phyloP scores from a whole-genome alignment of 352 stramenopile genomes.

The Pythium insidiosum region DNA sequence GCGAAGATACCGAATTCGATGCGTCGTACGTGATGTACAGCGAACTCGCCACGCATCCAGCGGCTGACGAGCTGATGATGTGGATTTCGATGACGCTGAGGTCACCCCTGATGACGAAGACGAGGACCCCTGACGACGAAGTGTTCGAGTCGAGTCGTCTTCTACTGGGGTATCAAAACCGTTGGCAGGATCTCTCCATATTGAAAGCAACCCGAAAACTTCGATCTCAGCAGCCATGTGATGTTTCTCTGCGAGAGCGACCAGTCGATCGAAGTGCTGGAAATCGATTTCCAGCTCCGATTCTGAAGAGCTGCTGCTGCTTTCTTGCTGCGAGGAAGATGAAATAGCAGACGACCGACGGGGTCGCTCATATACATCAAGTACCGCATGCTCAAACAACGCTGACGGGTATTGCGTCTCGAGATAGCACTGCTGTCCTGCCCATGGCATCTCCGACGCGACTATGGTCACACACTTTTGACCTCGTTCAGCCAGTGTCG shows the following conservation, averaged over 20 bases:
- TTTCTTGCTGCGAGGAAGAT: too few species aligned
- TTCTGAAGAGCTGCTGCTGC: conserved; percentile 4
- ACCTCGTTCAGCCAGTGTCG: conserved; percentile 42
- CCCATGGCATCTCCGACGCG: conserved; percentile 70
- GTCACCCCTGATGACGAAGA: too few species aligned
- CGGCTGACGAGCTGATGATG: too few species aligned
- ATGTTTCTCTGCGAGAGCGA: conserved; percentile 35
- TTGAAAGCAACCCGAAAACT: conserved; percentile 61
- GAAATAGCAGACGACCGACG: too few species aligned
- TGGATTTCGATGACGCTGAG: too few species aligned
- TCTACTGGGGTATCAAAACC: conserved; percentile 54
- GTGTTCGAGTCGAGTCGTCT: conserved; percentile 16
- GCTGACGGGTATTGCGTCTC: conserved; percentile 58
- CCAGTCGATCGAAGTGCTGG: conserved; percentile 56
- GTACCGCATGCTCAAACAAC: conserved; percentile 57
- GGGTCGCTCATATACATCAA: conserved; percentile 65
- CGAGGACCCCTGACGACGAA: conserved; percentile 5
- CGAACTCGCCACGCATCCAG: conserved; percentile 68
- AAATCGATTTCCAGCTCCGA: conserved; percentile 44
- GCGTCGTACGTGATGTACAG: conserved; percentile 42
- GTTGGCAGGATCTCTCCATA: conserved; percentile 50
- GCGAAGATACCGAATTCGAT: conserved; percentile 50
- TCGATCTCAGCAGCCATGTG: conserved; percentile 64
- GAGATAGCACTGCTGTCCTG: conserved; percentile 68
- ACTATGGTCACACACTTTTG: conserved; percentile 73